Evolutionary conservation across 192 early-diverging fungal species (phyloP), one percentile per base, ranked within the genome.

Genomic region (Paraglomus brasilianum): DNA sequence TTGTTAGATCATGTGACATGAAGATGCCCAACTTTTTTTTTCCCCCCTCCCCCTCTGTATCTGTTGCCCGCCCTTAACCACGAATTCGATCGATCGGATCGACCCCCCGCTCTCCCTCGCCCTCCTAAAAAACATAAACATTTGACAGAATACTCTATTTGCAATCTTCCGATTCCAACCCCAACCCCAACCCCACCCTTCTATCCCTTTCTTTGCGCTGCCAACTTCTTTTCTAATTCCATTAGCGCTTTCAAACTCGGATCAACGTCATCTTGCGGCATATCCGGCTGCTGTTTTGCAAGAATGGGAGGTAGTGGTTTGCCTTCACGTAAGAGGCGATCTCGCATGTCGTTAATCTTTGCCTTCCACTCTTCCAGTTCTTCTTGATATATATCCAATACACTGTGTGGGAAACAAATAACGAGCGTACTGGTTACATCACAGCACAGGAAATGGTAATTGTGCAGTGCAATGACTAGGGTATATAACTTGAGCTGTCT

Each of bases 201-300:
- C 24, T 30, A 7, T 60, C 45, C 69, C 61, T 69, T 22, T 58
- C 15, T 17, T 3, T 17, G 19, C 15, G 49, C 59, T 49, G 17
- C 50, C 21, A 83, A 55, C 63, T 75, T 78, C 17, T 77, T 68
- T 46, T 83, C 82, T 42, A 83, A 72, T 10, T 74, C 82, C 47
- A 83, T 63, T 39, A 83, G 81, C 2, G 82, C 82, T 59, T 81
- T 81, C 73, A 83, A 79, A 17, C 78, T 64, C n/a, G 82, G 80
- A 53, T 83, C 78, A 70, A 83, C 77, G 40, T 81, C 78, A 21
- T 76, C 68, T 0, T 75, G 22, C 22, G 40, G 22, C 0, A 21
- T 40, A 43, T 15, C 15, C 13, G 41, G 10, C 8, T 11, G n/a
- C 22, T 10, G 15, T 56, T 56, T 15, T 56, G 38, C 11, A 56